A percentile compares a stretch with the other conserved stretches of the same genome.
Evolutionary conservation across 805 yeast genomes (phyloP).

Genomic region (Candida silvicultrix): DNA sequence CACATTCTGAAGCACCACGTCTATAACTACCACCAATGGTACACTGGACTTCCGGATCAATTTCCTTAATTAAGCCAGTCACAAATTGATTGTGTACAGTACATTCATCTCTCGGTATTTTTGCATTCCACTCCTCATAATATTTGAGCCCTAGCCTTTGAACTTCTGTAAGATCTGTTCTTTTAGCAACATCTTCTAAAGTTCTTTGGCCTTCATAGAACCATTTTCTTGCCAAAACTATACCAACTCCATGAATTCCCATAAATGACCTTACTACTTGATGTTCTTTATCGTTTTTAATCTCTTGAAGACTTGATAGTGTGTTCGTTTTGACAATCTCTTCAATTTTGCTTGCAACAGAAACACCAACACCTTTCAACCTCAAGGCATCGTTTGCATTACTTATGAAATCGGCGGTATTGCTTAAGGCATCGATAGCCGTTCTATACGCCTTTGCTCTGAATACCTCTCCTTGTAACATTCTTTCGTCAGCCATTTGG

Average conservation of each 20-base stretch:
- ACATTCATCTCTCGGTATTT: slow-evolving; percentile 42
- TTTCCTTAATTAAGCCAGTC: slow-evolving; percentile 12
- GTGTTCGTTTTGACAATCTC: slow-evolving; percentile 36
- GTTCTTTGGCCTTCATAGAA: slow-evolving; percentile 31
- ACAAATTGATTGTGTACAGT: slow-evolving; percentile 32
- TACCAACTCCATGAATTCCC: slow-evolving; percentile 46
- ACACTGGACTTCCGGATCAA: slow-evolving; percentile 31
- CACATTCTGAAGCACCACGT: slow-evolving; percentile 38
- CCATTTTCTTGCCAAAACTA: slow-evolving; percentile 33
- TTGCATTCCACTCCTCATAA: slow-evolving; percentile 38
- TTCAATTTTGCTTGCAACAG: slow-evolving; percentile 37
- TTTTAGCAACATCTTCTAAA: slow-evolving; percentile 29
- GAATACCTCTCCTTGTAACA: slow-evolving; percentile 28
- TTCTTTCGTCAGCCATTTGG: slow-evolving; percentile 16
- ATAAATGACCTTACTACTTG: slow-evolving; percentile 27
- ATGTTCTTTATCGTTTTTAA: slow-evolving; percentile 20
- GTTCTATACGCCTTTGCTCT: slow-evolving; percentile 35
- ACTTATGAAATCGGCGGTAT: slow-evolving; percentile 22
- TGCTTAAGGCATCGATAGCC: slow-evolving; percentile 34
- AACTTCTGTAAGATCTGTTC: slow-evolving; percentile 22
- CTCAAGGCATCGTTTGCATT: slow-evolving; percentile 32
- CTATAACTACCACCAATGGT: slow-evolving; percentile 46
- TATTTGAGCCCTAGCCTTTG: slow-evolving; percentile 37
- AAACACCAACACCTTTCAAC: slow-evolving; percentile 34
- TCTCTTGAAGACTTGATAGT: slow-evolving; percentile 16